Evolutionary conservation across 208 protist genomes (phyloP).

Genomic region (Trypanosoma theileri): DNA sequence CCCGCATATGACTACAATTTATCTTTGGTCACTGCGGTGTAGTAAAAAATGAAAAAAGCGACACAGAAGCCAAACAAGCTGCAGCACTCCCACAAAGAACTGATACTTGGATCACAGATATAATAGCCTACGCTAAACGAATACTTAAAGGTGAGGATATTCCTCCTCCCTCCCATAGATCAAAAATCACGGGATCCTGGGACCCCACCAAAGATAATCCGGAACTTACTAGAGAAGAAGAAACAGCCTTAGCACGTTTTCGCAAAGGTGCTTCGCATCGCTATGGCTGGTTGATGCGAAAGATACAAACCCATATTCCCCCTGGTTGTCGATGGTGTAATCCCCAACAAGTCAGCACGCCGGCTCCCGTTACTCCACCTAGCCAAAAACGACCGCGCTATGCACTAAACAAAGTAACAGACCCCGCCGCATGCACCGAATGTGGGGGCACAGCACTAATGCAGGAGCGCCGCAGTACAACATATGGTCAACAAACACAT

Average conservation of each 20-base stretch:
- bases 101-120: background rate
- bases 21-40: background rate
- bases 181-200: background rate
- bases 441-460: too few relatives aligned
- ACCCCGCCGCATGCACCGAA: too few relatives aligned
- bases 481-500: too few relatives aligned
- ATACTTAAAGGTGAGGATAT: background rate
- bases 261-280: background rate
- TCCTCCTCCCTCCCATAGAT: background rate
- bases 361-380: too few relatives aligned
- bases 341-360: too few relatives aligned
- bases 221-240: background rate
- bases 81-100: background rate
- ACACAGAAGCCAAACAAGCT: background rate
- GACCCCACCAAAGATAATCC: background rate
- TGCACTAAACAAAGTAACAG: too few relatives aligned
- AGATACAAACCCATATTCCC: background rate
- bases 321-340: background rate
- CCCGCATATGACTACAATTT: background rate
- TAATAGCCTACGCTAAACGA: background rate
- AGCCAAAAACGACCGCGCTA: too few relatives aligned
- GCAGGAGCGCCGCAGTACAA: too few relatives aligned
- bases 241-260: background rate
- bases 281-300: background rate
- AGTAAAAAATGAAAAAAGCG: background rate